phyloP scores from a whole-genome alignment of 495 filamentous ascomycete species.

The Lophiotrema nucula region DNA sequence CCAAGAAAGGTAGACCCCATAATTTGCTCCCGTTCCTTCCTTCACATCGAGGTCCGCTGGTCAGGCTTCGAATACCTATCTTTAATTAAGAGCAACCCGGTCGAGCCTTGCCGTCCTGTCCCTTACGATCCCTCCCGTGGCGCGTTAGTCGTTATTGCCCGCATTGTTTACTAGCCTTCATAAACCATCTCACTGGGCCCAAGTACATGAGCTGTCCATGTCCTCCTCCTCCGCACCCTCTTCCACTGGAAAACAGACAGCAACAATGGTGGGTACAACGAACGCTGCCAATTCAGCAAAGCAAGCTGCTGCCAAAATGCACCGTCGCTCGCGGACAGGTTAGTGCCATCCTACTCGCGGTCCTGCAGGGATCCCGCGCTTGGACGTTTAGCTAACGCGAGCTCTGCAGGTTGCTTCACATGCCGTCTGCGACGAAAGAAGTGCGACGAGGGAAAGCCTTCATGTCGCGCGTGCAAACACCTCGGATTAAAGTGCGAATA shows the following conservation, averaged over 20 bases:
- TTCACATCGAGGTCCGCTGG: conserved; percentile 37
- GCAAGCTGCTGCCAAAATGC: conserved; percentile 74
- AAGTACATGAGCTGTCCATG: conserved; percentile 35
- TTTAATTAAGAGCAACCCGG: conserved; percentile 43
- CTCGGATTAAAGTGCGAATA: conserved; percentile 88
- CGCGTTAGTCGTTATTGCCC: conserved; percentile 36
- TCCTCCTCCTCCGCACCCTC: conserved; percentile 35
- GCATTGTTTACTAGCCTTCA: conserved; percentile 38
- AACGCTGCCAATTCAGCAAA: conserved; percentile 47
- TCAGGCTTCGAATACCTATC: conserved; percentile 41
- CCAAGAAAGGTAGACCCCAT: conserved; percentile 34
- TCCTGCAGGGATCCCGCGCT: conserved; percentile 34
- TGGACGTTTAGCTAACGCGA: conserved; percentile 34
- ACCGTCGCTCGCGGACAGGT: conserved; percentile 89
- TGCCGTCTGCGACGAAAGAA: conserved; percentile 95
- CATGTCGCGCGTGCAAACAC: conserved; percentile 86
- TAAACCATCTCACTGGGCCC: conserved; percentile 29
- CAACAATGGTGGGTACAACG: conserved; percentile 48
- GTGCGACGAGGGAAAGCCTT: conserved; percentile 88
- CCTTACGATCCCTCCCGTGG: conserved; percentile 37
- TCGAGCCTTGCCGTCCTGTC: conserved; percentile 35
- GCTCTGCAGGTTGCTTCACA: conserved; percentile 82
- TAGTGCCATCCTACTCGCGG: conserved; percentile 20
- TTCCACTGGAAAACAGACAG: conserved; percentile 37
- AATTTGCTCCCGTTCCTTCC: conserved; percentile 43